These are phyloP conservation scores for Quercus dentata DNA, from an alignment of 306 rosid genomes.

Conservation along the genomic window DNA sequence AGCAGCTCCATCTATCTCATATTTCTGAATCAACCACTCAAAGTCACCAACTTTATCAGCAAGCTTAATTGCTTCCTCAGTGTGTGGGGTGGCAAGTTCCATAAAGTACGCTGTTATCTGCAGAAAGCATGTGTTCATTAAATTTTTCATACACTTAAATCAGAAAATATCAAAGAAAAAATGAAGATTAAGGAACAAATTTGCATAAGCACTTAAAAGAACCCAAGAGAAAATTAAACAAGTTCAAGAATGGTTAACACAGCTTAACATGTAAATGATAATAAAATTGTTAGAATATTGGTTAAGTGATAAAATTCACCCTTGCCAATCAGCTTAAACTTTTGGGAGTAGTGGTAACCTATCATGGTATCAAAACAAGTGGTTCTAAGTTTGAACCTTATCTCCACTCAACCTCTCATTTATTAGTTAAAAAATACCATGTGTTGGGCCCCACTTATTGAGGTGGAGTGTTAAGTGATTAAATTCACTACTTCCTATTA, in stretches of 20 bases:
- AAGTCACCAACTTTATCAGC: constrained; percentile 98
- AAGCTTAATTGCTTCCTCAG: constrained; percentile 91
- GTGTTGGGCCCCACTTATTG: too few relatives aligned
- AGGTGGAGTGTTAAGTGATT: too few relatives aligned
- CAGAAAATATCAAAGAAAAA: neutral
- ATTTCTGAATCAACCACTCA: constrained; percentile 94
- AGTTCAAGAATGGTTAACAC: neutral
- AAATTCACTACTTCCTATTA: too few relatives aligned
- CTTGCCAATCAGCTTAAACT: neutral
- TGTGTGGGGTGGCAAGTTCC: constrained; percentile 87
- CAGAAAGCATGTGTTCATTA: constrained; percentile 9
- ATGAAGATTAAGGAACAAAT: neutral
- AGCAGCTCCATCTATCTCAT: constrained; percentile 92
- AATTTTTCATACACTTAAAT: constrained; percentile 1
- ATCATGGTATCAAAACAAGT: too few relatives aligned
- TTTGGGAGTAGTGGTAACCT: neutral
- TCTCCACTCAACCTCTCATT: neutral
- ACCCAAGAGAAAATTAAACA: neutral
- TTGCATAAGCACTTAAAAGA: neutral
- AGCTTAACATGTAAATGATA: neutral
- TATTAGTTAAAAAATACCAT: neutral
- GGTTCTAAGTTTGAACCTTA: too few relatives aligned
- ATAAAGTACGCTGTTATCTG: constrained; percentile 90
- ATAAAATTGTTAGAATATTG: neutral
- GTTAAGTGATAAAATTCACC: too few relatives aligned